phyloP scores from a whole-genome alignment of 352 stramenopile species.

The Phytopythium ostracodes region DNA sequence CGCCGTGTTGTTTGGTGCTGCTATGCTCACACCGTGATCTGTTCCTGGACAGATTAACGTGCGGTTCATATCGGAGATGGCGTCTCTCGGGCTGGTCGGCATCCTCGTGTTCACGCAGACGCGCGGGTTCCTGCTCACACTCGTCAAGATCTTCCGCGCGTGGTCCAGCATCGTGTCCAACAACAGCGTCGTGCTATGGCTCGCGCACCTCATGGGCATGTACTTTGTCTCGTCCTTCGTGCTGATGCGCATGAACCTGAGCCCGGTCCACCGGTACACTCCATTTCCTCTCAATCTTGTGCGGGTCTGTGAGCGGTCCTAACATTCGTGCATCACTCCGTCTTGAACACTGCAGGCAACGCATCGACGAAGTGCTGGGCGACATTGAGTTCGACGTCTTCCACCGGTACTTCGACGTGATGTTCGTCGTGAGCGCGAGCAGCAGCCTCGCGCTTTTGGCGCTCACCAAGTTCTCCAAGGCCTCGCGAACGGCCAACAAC shows the following conservation, averaged over 20 bases:
- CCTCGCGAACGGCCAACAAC: conserved; percentile 65
- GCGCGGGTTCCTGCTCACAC: conserved; percentile 68
- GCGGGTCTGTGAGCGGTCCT: conserved; percentile 3
- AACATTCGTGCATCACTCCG: not conserved
- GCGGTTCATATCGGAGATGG: conserved; percentile 72
- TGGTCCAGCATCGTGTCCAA: conserved; percentile 82
- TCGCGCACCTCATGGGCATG: conserved; percentile 85
- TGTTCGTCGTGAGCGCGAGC: conserved; percentile 75
- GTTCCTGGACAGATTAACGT: conserved; percentile 51
- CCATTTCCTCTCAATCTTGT: not conserved
- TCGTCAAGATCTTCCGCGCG: conserved; percentile 75
- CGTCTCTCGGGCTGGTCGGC: conserved; percentile 70
- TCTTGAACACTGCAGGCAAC: conserved; percentile 26
- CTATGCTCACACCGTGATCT: no score
- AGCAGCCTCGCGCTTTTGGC: conserved; percentile 55
- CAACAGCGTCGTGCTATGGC: conserved; percentile 79
- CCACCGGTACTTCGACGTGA: conserved; percentile 82
- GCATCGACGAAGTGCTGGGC: conserved; percentile 79
- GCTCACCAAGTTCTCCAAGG: conserved; percentile 76
- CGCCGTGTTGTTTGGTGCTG: not conserved
- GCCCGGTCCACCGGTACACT: conserved; percentile 50
- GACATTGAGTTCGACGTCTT: conserved; percentile 85
- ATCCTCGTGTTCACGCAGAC: conserved; percentile 85
- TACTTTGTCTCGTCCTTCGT: conserved; percentile 88
- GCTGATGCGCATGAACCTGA: conserved; percentile 87